Conservation (phyloP, 1,139 yeast species). For the Yarrowia galli region DNA sequence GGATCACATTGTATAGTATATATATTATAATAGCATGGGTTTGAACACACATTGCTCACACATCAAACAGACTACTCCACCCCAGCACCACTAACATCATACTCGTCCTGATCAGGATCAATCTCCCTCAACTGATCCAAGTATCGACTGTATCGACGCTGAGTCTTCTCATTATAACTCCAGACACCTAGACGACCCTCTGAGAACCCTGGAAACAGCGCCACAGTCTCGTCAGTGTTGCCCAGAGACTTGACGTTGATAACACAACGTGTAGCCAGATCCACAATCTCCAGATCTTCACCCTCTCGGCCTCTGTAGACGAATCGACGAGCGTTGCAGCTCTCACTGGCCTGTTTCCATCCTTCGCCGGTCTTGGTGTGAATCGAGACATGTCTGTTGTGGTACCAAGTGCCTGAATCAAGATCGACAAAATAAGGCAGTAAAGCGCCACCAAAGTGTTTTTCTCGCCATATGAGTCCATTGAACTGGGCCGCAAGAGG, state of each 20-base stretch:
- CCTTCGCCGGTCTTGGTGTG: too few species aligned
- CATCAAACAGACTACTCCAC: too few species aligned
- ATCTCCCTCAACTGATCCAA: too few species aligned
- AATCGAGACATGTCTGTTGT: too few species aligned
- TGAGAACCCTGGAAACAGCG: background rate
- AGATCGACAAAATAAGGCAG: too few species aligned
- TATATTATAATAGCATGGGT: background rate
- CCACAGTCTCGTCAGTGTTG: background rate
- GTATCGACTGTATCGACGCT: too few species aligned
- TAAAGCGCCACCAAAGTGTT: too few species aligned
- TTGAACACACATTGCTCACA: too few species aligned
- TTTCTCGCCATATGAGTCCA: too few species aligned
- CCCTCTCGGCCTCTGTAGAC: background rate
- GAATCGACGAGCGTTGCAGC: background rate
- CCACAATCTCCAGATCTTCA: background rate
- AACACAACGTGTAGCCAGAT: background rate
- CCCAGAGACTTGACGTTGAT: background rate
- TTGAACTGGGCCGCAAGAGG: too few species aligned
- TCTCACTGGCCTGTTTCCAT: background rate
- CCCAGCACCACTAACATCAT: background rate
- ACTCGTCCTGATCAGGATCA: too few species aligned
- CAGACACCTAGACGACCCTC: background rate
- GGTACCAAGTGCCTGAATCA: too few species aligned
- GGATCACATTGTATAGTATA: constrained; percentile 6
- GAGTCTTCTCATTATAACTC: background rate